Evolutionary conservation across 768 basidiomycete species (phyloP), one percentile per base, ranked within the genome.

Genomic region (Trametes cubensis): DNA sequence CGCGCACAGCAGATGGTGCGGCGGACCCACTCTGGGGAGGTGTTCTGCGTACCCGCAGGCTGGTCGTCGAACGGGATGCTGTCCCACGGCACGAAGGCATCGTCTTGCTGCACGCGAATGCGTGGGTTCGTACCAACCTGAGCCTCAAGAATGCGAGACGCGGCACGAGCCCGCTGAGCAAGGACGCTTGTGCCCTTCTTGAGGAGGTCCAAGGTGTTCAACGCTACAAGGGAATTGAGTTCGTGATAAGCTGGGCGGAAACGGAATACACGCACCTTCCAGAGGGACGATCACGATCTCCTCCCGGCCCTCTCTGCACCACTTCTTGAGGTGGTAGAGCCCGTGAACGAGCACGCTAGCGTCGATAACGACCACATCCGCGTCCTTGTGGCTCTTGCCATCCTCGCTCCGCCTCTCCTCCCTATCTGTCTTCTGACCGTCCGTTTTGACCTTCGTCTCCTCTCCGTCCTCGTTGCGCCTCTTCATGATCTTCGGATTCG

Each of bases 191-290:
- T 86, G 1, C 94, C 94, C 72, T 96, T 97, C 83, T 97, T 97
- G 70, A 96, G 83, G 2, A 95, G 77, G 71, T 97, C 95, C 2
- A 97, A 82, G 0, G 94, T 95, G 69, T 94, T 95, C 26, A 97
- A 81, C 10, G 90, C 94, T 96, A 72, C n/a, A 30, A 45, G 26
- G 47, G 49, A 48, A 47, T 23, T 49, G 28, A 53, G 49, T 47
- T 34, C 51, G 7, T 34, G 47, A 17, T 23, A 26, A 34, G 66
- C 64, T 34, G 21, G 30, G 60, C 18, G 13, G 30, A 34, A 40
- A 77, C 82, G 53, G 17, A 44, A 26, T 25, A 15, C 11, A 45
- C 66, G 26, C 64, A 94, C 94, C 93, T 84, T 97, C 94, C 26
- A 95, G 84, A 6, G 95, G 94, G 47, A 94, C 79, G 50, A 97